Evolutionary conservation across 306 rosid species (phyloP).

Genomic region (Dryas octopetala): DNA sequence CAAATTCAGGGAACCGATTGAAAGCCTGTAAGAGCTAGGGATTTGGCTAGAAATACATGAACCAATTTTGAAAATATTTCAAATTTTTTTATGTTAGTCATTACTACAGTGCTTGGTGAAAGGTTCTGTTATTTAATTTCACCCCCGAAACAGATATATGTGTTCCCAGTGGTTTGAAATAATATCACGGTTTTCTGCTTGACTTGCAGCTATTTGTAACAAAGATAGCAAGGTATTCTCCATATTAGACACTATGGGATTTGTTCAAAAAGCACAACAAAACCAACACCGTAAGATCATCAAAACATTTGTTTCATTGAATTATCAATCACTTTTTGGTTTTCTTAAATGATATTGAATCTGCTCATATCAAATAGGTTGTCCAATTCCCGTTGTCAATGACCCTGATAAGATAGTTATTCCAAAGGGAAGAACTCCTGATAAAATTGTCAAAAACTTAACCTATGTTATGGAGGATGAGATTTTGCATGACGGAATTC

Average conservation of each 20-base stretch:
- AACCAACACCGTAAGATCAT: constrained; percentile 72
- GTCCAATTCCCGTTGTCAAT: constrained; percentile 67
- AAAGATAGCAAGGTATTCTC: constrained; percentile 78
- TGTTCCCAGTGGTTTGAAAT: constrained; percentile 1
- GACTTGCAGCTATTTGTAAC: constrained; percentile 82
- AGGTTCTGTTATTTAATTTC: constrained; percentile 4
- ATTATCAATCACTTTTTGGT: constrained; percentile 18
- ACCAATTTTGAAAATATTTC: neutral
- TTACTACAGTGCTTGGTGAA: neutral
- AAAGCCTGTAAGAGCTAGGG: neutral
- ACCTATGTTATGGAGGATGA: constrained; percentile 54
- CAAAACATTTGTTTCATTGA: constrained; percentile 3
- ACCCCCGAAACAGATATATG: neutral
- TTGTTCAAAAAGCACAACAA: constrained; percentile 54
- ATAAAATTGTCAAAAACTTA: constrained; percentile 59
- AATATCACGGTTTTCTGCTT: constrained; percentile 21
- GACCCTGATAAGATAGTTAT: constrained; percentile 68
- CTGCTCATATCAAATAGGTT: constrained; percentile 52
- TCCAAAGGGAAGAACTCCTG: constrained; percentile 67
- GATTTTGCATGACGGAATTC: constrained; percentile 34
- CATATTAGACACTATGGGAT: constrained; percentile 67
- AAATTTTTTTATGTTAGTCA: neutral
- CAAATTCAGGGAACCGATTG: neutral
- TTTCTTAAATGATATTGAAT: constrained; percentile 20
- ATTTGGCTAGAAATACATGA: neutral